Evolutionary conservation across 441 rosid species (phyloP).

Genomic region (Euphorbia corollata): DNA sequence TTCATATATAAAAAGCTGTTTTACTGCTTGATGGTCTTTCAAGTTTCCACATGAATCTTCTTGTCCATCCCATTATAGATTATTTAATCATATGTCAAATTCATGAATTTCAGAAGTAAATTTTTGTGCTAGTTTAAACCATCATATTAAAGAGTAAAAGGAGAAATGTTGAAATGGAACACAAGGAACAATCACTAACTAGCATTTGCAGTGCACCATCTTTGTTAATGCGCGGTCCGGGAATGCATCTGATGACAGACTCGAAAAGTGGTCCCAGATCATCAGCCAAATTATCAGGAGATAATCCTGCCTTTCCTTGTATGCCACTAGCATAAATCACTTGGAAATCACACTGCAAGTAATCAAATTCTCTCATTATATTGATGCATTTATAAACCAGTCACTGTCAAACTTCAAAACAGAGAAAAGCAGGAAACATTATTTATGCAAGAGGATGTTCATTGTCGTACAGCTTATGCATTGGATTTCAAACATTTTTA

Average conservation of each 20-base stretch:
- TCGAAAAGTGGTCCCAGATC: slow-evolving; percentile 94
- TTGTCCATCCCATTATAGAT: not conserved
- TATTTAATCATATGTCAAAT: slow-evolving; percentile 2
- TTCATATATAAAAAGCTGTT: not conserved
- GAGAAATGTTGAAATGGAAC: slow-evolving; percentile 16
- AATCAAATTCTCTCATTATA: slow-evolving; percentile 9
- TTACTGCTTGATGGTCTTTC: not conserved
- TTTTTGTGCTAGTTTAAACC: slow-evolving; percentile 2
- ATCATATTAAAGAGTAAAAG: not conserved
- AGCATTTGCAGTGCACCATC: slow-evolving; percentile 98
- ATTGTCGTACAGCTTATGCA: not conserved
- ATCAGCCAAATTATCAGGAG: slow-evolving; percentile 77
- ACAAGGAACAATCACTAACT: slow-evolving; percentile 56
- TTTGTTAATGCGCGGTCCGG: slow-evolving; percentile 80
- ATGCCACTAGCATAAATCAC: slow-evolving; percentile 90
- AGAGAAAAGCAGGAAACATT: not conserved
- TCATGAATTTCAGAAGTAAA: not conserved
- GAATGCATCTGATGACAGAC: slow-evolving; percentile 85
- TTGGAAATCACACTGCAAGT: slow-evolving; percentile 90
- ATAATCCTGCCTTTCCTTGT: slow-evolving; percentile 86
- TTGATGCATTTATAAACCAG: slow-evolving; percentile 2
- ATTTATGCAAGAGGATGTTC: not conserved
- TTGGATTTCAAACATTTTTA: not conserved
- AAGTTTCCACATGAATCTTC: not conserved
- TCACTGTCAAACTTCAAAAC: slow-evolving; percentile 3